Conservation (phyloP, 2,329 filamentous ascomycete species). For the Aspergillus sp. region DNA sequence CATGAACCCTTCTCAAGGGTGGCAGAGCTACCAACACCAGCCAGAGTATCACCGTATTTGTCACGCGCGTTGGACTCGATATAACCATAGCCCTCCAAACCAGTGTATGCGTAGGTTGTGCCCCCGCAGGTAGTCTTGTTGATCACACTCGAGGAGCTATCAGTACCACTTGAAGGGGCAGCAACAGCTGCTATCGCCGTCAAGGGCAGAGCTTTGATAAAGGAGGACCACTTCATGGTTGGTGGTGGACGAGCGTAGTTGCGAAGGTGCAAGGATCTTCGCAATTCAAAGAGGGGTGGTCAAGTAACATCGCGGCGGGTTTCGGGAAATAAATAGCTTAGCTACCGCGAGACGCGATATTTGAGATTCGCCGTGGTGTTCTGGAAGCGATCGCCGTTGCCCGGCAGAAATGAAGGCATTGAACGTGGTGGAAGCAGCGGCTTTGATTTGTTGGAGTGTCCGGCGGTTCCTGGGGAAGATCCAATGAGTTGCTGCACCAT, state of each 20-base stretch:
- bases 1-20: constrained; percentile 62
- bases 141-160: constrained; percentile 26
- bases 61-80: constrained; percentile 60
- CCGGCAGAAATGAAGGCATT: constrained; percentile 2
- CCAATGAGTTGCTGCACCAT: constrained; percentile 7
- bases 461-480: background rate
- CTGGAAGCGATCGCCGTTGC: background rate
- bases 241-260: background rate
- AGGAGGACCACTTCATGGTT: constrained; percentile 24
- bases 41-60: constrained; percentile 68
- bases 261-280: background rate
- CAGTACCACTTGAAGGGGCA: background rate
- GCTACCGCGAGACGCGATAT: background rate
- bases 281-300: background rate
- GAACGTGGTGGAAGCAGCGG: constrained; percentile 12
- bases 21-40: constrained; percentile 65
- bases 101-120: constrained; percentile 63
- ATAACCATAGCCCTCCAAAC: constrained; percentile 66
- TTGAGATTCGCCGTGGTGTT: background rate
- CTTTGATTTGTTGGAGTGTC: constrained; percentile 10
- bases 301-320: background rate
- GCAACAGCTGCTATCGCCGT: constrained; percentile 18
- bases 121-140: constrained; percentile 59
- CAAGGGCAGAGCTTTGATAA: constrained; percentile 17
- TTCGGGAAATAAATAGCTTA: constrained; percentile 2